Evolutionary conservation across 2,329 filamentous ascomycete genomes (phyloP).

Genomic region (Cercospora citrullina): DNA sequence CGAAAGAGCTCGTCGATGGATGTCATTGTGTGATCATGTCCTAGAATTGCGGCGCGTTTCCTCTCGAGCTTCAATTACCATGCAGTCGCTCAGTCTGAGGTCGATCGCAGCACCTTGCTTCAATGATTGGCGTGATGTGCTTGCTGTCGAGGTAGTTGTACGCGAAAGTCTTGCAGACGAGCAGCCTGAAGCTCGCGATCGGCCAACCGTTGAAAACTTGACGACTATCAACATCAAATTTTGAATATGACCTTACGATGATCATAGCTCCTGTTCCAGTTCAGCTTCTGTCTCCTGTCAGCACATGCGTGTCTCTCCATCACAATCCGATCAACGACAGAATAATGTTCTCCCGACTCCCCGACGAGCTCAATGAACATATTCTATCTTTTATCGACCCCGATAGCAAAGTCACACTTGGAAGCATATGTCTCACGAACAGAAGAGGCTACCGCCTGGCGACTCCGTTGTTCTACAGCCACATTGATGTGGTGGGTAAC

Average conservation of each 20-base stretch:
- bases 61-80: not conserved
- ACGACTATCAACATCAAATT: not conserved
- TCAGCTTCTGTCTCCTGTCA: not conserved
- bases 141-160: not conserved
- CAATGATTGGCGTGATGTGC: not conserved
- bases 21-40: conserved; percentile 47
- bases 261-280: not conserved
- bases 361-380: conserved; percentile 13
- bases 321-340: not conserved
- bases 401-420: not conserved
- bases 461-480: conserved; percentile 2
- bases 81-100: not conserved
- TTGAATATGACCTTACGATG: not conserved
- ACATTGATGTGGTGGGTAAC: not conserved
- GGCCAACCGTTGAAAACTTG: not conserved
- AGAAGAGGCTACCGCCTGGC: not conserved
- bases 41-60: not conserved
- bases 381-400: not conserved
- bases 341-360: conserved; percentile 1
- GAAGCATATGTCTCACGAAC: conserved; percentile 1
- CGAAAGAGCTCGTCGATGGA: conserved; percentile 65
- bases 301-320: not conserved
- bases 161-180: not conserved
- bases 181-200: not conserved
- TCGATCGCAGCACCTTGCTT: not conserved